Evolutionary conservation across 805 yeast genomes (phyloP).

Genomic region (Candida pseudofarinosa): DNA sequence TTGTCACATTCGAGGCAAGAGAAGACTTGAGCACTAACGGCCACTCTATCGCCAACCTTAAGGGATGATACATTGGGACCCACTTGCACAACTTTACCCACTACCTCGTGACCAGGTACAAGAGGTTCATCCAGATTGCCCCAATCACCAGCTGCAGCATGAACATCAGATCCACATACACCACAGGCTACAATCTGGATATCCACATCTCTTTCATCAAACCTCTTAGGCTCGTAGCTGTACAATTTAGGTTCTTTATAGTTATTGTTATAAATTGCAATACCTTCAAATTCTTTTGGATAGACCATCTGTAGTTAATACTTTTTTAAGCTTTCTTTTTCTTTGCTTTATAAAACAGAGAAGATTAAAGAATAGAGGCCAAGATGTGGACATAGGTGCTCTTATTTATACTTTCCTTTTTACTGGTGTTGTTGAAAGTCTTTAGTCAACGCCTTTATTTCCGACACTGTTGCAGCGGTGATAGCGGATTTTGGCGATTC

Average conservation of each 20-base stretch:
- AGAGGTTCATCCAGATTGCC: constrained; percentile 31
- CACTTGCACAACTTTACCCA: constrained; percentile 54
- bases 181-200: constrained; percentile 58
- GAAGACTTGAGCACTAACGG: constrained; percentile 68
- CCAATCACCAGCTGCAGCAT: constrained; percentile 52
- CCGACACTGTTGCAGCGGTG: not conserved
- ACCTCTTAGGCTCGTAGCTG: constrained; percentile 20
- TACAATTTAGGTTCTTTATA: constrained; percentile 27
- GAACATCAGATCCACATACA: constrained; percentile 61
- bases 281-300: constrained; percentile 28
- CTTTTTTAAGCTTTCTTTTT: not conserved
- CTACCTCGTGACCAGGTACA: constrained; percentile 60
- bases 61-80: constrained; percentile 53
- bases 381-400: not conserved
- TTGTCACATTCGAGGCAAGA: constrained; percentile 61
- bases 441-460: not conserved
- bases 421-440: too few species aligned
- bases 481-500: constrained; percentile 1
- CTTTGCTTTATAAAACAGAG: not conserved
- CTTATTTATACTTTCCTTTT: too few species aligned
- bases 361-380: not conserved
- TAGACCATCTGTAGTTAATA: constrained; percentile 3
- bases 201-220: constrained; percentile 42
- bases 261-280: constrained; percentile 20
- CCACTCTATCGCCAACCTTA: constrained; percentile 72